Evolutionary conservation across 108 stramenopile species (phyloP), one percentile per base, ranked within the genome.

Genomic region (Cyclotella baltica): DNA sequence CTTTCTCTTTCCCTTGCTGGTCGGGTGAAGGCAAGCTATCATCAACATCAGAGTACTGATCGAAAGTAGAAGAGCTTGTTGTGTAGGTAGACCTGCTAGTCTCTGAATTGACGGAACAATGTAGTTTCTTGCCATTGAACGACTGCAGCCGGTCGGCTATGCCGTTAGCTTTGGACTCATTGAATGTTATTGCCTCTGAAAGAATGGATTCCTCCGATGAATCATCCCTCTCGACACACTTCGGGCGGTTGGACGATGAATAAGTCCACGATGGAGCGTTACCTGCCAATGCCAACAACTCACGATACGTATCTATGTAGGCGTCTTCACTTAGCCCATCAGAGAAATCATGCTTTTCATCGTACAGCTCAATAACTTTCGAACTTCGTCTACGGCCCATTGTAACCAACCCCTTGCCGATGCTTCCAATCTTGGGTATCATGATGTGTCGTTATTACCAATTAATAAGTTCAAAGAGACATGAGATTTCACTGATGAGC

Each of bases 391-490:
- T 30, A 18, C 59, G 59, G 15, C 59, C 33, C 34, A 62, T 15
- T 36, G 59, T 35, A 2, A 33, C 59, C 59, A 62, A 13, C 0
- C 59, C 59, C 59, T 62, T 62, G 30, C 59, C 59, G 31, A 62
- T 62, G 20, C 59, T 62, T 62, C 59, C 59, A 20, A 62, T n/a
- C 31, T 35, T 62, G 5, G 33, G 59, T 20, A 62, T 18, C 59
- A 62, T 62, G 18, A 29, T 62, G 18, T n/a, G 6, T n/a, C n/a
- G 47, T 48, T n/a, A n/a, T 2, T 48, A n/a, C 4, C 18, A 48
- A 48, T 6, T 16, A 4, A 48, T 48, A 4, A 4, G 18, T 48
- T 6, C n/a, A n/a, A n/a, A n/a, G n/a, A n/a, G n/a, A n/a, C n/a
- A n/a, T n/a, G n/a, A n/a, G n/a, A n/a, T n/a, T n/a, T n/a, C n/a